Evolutionary conservation across 73 alveolate species (phyloP).

Genomic region (Paramecium octaurelia): DNA sequence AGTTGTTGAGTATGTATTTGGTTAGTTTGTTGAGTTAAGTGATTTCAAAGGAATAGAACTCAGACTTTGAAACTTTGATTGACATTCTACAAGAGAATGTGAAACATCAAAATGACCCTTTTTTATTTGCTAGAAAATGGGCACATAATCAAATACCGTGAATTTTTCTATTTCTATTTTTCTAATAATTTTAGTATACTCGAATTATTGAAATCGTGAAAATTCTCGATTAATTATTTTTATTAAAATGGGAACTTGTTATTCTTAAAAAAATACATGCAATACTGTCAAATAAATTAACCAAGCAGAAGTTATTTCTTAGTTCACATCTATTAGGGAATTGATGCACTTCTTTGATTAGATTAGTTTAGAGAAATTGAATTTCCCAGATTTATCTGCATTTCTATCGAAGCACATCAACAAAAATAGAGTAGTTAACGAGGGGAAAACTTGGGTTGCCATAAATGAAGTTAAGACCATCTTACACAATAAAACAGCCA

Average conservation of each 20-base stretch:
- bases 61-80: background rate
- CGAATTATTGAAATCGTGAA: background rate
- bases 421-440: background rate
- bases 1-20: background rate
- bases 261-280: background rate
- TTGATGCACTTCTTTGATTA: background rate
- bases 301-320: background rate
- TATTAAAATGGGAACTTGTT: background rate
- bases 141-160: background rate
- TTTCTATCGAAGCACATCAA: background rate
- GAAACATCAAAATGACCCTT: conserved; percentile 14
- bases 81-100: conserved; percentile 4
- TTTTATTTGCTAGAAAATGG: conserved; percentile 30
- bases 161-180: background rate
- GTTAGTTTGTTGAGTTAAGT: background rate
- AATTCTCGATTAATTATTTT: background rate
- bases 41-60: background rate
- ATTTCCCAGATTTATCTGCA: background rate
- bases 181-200: background rate
- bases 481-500: background rate
- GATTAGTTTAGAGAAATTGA: background rate
- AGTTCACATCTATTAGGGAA: background rate
- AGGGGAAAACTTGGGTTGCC: conserved; percentile 22
- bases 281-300: background rate
- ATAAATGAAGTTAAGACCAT: background rate